Base-by-base conservation (phyloP, 2,329 filamentous ascomycete genomes). In the Penicillium polonicum region DNA sequence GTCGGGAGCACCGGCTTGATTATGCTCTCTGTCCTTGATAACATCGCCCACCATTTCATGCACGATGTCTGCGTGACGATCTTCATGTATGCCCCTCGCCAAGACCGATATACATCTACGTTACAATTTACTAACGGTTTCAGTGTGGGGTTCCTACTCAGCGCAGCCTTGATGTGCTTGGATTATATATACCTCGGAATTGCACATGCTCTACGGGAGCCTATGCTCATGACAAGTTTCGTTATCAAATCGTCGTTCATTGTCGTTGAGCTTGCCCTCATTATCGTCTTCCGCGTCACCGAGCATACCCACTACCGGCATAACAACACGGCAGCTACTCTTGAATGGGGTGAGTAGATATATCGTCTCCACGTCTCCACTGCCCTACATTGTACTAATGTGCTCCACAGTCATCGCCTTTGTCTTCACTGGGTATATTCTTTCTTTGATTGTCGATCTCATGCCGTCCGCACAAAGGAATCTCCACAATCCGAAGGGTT, bases 61-160 rank as follows among this genome's bases (percentile, higher is more conserved):
- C 61, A 64, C 36, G 61, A 64, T 48, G 58, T 59, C 29, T 60
- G 57, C 46, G 61, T 64, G n/a, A 59, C 61, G 4, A 41, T 64
- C 2, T 64, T 64, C 42, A 60, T 64, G 61, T 64, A 43, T 50
- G 61, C 41, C n/a, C 29, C 5, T 15, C 15, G 36, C 10, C n/a
- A 33, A 25, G 36, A 13, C 25, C 31, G 12, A 2, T 36, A 38
- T 39, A n/a, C 31, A 6, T 9, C 23, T 42, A 2, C 21, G 17
- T 38, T n/a, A 25, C 21, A 45, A 19, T 3, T 12, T 27, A 46
- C 60, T 64, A n/a, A 64, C 55, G 7, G 31, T 21, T 13, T 6
- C 17, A 64, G 61, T 45, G 55, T 55, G 19, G 61, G 60, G 5
- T 64, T 59, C 31, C 41, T 64, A 10, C 38, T 64, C 41, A 62